phyloP scores from a whole-genome alignment of 73 alveolate species.

The Blepharisma japonicum region DNA sequence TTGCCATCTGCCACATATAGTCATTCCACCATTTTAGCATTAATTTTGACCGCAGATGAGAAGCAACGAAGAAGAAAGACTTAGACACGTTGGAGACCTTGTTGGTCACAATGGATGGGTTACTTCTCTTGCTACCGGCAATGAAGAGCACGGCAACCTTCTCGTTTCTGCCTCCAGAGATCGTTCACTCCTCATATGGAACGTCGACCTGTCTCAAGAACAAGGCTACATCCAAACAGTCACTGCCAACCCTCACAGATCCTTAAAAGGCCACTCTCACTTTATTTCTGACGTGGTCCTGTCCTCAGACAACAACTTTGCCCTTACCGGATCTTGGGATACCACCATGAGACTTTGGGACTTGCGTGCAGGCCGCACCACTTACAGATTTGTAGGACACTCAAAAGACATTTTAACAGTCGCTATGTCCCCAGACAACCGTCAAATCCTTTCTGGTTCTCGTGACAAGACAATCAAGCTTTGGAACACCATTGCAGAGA shows the following conservation, averaged over 20 bases:
- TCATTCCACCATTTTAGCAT: too few relatives aligned
- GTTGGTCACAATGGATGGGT: slow-evolving; percentile 65
- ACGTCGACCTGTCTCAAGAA: slow-evolving; percentile 32
- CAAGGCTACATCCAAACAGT: not conserved
- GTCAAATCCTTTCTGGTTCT: slow-evolving; percentile 93
- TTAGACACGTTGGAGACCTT: not conserved
- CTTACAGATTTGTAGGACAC: slow-evolving; percentile 88
- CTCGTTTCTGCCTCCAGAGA: slow-evolving; percentile 65
- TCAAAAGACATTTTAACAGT: slow-evolving; percentile 88
- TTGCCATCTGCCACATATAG: too few relatives aligned
- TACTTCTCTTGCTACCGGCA: slow-evolving; percentile 50
- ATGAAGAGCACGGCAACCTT: slow-evolving; percentile 22
- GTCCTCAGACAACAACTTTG: slow-evolving; percentile 89
- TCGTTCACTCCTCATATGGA: slow-evolving; percentile 57
- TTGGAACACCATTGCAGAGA: slow-evolving; percentile 97
- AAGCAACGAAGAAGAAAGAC: not conserved
- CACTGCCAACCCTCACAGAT: slow-evolving; percentile 45
- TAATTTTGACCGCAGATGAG: too few relatives aligned
- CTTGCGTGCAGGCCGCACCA: slow-evolving; percentile 75
- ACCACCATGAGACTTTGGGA: slow-evolving; percentile 97
- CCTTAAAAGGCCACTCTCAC: slow-evolving; percentile 83
- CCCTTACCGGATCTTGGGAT: slow-evolving; percentile 96
- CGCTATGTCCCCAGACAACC: slow-evolving; percentile 94
- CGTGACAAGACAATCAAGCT: slow-evolving; percentile 93
- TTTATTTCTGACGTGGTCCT: slow-evolving; percentile 81